A percentile compares a stretch with the other conserved stretches of the same genome.
Conservation (phyloP, 495 filamentous ascomycete species). For the Daldinia loculata region DNA sequence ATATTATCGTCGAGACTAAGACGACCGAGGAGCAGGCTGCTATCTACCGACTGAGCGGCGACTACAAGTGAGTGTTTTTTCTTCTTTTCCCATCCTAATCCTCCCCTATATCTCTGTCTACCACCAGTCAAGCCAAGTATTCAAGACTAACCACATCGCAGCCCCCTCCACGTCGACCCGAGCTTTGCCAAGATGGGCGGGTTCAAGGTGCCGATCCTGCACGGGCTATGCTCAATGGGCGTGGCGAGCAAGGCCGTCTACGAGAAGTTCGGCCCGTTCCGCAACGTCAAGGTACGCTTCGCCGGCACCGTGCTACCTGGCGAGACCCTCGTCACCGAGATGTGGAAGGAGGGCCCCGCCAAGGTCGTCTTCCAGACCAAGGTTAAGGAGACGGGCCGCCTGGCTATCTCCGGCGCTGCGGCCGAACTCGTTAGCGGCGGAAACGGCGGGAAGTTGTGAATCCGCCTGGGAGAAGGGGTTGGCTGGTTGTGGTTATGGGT, state of each 20-base stretch:
- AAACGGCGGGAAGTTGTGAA: constrained; percentile 32
- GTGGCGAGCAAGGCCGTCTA: constrained; percentile 90
- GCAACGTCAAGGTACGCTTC: constrained; percentile 97
- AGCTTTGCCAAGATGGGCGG: constrained; percentile 93
- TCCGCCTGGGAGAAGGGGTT: not conserved
- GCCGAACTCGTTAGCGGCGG: constrained; percentile 72
- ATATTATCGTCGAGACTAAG: constrained; percentile 85
- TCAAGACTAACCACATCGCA: constrained; percentile 45
- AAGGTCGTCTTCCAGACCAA: constrained; percentile 91
- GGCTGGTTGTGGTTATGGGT: not conserved
- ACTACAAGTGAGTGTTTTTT: constrained; percentile 64
- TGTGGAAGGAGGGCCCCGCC: constrained; percentile 90
- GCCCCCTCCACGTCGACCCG: constrained; percentile 95
- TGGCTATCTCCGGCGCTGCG: constrained; percentile 86
- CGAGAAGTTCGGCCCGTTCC: constrained; percentile 81
- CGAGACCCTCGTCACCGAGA: constrained; percentile 94
- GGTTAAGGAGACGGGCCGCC: constrained; percentile 96
- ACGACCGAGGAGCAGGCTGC: constrained; percentile 95
- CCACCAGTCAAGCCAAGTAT: too few relatives aligned
- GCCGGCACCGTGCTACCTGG: constrained; percentile 91
- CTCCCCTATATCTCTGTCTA: too few relatives aligned
- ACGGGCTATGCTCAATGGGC: constrained; percentile 96
- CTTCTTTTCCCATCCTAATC: not conserved
- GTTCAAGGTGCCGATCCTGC: constrained; percentile 93
- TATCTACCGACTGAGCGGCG: constrained; percentile 91